These are phyloP conservation scores for Bipolaris gigantea DNA, from an alignment of 2,329 filamentous ascomycete genomes.

Conservation along the genomic window DNA sequence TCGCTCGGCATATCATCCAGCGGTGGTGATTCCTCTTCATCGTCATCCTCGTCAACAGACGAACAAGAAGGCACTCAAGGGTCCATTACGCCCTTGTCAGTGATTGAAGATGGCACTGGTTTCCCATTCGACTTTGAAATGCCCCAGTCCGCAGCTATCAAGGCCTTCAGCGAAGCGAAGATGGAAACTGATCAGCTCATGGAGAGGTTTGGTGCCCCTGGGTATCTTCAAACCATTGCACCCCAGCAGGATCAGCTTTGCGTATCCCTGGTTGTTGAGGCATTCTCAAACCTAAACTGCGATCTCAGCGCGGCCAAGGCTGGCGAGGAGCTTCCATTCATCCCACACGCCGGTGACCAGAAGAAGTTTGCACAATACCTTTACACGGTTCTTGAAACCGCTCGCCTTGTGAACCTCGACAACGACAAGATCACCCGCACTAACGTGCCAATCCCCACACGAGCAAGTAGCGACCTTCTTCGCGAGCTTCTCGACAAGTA, in stretches of 20 bases:
- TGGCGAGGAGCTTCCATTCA: conserved; percentile 13
- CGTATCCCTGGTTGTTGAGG: conserved; percentile 29
- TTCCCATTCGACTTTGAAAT: background rate
- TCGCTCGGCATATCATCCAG: background rate
- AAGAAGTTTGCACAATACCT: conserved; percentile 19
- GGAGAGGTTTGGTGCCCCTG: background rate
- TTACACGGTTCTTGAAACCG: conserved; percentile 20
- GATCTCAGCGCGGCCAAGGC: conserved; percentile 8
- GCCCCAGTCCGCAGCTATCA: background rate
- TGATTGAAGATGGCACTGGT: background rate
- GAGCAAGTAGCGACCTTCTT: background rate
- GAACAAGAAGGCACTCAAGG: background rate
- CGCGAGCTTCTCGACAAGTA: background rate
- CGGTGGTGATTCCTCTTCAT: background rate
- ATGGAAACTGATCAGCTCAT: background rate
- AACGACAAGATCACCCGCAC: background rate
- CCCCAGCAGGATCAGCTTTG: conserved; percentile 29
- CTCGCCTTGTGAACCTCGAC: conserved; percentile 8
- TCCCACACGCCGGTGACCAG: conserved; percentile 13
- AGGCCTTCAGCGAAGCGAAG: background rate
- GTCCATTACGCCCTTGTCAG: background rate
- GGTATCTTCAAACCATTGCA: conserved; percentile 8
- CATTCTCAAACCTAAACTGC: conserved; percentile 27
- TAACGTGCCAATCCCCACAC: background rate
- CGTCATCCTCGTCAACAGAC: background rate